Base-by-base conservation (phyloP, 768 basidiomycete genomes). In the Collybia mongolica region DNA sequence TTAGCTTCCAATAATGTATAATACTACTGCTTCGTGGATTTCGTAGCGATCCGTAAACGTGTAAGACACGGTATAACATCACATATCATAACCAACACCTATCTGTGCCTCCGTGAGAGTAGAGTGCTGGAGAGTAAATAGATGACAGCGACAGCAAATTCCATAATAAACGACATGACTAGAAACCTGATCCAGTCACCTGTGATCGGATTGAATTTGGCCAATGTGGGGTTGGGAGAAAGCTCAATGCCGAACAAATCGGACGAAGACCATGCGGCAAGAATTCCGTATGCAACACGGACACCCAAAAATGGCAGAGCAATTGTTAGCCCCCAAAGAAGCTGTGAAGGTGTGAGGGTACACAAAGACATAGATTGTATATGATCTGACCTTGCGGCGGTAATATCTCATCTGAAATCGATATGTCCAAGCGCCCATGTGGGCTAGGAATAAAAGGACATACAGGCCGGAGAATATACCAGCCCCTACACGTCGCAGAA, bases 291-390 rank as follows among this genome's bases (percentile, higher is more conserved):
- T n/a, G 72, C 69, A 49, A 77, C 72, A 47, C 77, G 75, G 28
- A 80, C 76, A 15, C 76, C 79, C 26, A 88, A 69, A 65, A 86
- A 80, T 4, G 84, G 84, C 12, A 88, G 67, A 7, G 81, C 82
- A 41, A 67, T 22, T 18, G 80, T 69, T 39, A 86, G 65, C 22
- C 82, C 84, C 23, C 59, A 54, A 36, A 88, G 73, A 12, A 89
- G 71, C 86, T 88, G 40, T 37, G 2, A 52, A 37, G 18, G 48
- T 23, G 15, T 49, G 29, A 47, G 46, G 45, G 22, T 32, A 7
- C 49, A 29, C 17, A 32, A 42, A n/a, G 38, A 12, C 22, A 42
- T 8, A 39, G 36, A 5, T 40, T 19, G 14, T 43, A 39, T 26
- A 14, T 39, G 14, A 24, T 59, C 77, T 52, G 60, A 76, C 82